Evolutionary conservation across 1,284 basidiomycete species (phyloP), one percentile per base, ranked within the genome.

Genomic region (Ganoderma lingzhi): DNA sequence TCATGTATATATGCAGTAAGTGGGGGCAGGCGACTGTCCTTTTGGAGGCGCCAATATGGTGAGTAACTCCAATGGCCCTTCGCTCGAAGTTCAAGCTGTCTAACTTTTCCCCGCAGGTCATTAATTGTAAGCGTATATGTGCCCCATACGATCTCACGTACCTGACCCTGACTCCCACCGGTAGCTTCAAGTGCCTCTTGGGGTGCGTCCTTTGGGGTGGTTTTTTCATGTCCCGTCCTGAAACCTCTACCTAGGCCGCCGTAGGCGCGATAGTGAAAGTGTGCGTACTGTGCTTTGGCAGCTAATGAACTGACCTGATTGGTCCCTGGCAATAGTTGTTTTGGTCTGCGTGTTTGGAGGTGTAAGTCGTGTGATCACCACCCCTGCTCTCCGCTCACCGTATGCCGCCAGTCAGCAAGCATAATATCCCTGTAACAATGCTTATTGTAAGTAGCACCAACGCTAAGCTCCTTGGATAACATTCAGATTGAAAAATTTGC

Each of bases 341-440:
- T 91, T 71, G 86, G 83, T 1, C 78, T 91, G 75, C 85, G 91
- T 45, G 90, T 93, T 48, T 92, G 89, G 88, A 82, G 90, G 80
- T 93, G 90, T 93, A 76, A 79, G 89, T 56, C 12, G 6, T 56
- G 28, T 5, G 15, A 23, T 48, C 15, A 51, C 39, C 19, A 35
- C 37, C 23, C 6, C 45, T 1, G 32, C 32, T 39, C 45, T n/a
- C 44, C 17, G 23, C 66, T 68, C 45, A 69, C 39, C 6, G 8
- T 39, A 32, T 28, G 53, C 1, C 28, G 71, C 64, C 68, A 92
- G 91, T 92, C 76, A 92, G 91, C 80, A 80, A 84, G 66, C 82
- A 83, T 39, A 92, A 92, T 71, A 76, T 84, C n/a, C 83, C 77
- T 68, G 82, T 91, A 28, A 89, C 88, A 0, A 82, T 79, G 3